phyloP scores from a whole-genome alignment of 2,329 filamentous ascomycete species.

The Ceratocystis albifundus region DNA sequence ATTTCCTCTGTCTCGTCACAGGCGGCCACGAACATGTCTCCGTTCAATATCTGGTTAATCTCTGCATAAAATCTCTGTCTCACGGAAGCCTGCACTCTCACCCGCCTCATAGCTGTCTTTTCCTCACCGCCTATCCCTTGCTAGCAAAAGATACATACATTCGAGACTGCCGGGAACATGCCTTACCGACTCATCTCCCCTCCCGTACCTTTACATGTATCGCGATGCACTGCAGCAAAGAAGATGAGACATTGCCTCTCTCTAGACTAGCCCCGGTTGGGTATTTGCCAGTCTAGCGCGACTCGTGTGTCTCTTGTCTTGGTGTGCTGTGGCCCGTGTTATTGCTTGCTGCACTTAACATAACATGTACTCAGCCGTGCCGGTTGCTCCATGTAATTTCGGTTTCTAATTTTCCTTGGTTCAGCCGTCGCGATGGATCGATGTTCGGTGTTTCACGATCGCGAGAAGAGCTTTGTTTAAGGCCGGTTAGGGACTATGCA shows the following conservation, averaged over 20 bases:
- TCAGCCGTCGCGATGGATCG: neutral
- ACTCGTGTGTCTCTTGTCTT: neutral
- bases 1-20: neutral
- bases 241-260: no score
- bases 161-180: neutral
- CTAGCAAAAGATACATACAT: neutral
- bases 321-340: neutral
- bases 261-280: no score
- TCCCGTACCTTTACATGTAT: no score
- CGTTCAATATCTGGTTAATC: neutral
- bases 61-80: neutral
- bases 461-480: neutral
- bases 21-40: neutral
- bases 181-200: neutral
- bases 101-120: neutral
- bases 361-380: no score
- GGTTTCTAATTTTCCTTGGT: neutral
- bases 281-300: no score
- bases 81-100: neutral
- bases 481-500: neutral
- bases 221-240: no score
- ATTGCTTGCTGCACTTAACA: neutral
- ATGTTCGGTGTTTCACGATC: neutral
- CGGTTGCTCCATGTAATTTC: no score
- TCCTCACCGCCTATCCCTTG: neutral